Evolutionary conservation across 2,329 filamentous ascomycete species (phyloP), one percentile per base, ranked within the genome.

Genomic region (Rhinocladiella similis): DNA sequence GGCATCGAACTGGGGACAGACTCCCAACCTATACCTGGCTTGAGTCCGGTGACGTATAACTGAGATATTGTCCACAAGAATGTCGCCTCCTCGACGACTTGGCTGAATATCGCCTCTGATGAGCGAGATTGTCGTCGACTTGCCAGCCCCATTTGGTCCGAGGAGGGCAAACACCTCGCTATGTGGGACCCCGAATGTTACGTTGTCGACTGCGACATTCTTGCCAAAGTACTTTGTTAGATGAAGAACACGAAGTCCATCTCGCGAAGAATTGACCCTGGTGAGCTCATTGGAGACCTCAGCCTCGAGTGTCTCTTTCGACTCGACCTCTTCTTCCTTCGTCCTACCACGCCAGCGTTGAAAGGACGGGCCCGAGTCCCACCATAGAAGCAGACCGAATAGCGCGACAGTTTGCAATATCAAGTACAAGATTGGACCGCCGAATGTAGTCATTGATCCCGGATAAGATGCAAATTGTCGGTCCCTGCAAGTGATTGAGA

Each of bases 111-210:
- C 92, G n/a, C 93, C 93, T 60, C 92, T 84, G 63, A 97, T 91
- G 42, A 96, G 78, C 1, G 87, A 90, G 65, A 97, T 96, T 0
- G 89, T 95, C 0, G 91, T 96, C 0, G 87, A 91, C 67, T 97
- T 97, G 55, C 92, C 92, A 1, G 92, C 93, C 20, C 92, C 91
- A 68, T 96, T 96, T 14, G 92, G 91, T 0, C 92, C 92, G 1
- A 97, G 81, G 0, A 97, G 80, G 0, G 91, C 91, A 72, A 96
- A 96, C 1, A 96, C 89, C 69, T 96, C 88, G 48, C 89, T 88
- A 47, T 83, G 84, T 14, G 83, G 82, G 29, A 97, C 87, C 16
- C 88, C 87, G 66, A 97, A 96, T 0, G 88, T 90, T 41, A 95
- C 83, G 65, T 96, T 89, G 65, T 96, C 87, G n/a, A 97, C 91